Base-by-base conservation (phyloP, 345 rosid species). In the Bretschneidera sinensis region DNA sequence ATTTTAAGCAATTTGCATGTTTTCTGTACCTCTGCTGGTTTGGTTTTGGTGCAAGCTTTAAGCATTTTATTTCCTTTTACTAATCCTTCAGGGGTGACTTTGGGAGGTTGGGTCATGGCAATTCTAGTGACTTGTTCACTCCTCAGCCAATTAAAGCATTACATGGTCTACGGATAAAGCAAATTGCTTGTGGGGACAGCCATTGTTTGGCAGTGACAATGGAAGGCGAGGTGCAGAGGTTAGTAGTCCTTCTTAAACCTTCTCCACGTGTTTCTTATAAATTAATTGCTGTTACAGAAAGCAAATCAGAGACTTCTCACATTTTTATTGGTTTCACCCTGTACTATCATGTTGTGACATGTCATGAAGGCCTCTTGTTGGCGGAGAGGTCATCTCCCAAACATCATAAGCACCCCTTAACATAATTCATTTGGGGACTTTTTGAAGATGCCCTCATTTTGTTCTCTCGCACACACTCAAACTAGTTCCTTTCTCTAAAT, bases 181-280 rank as follows among this genome's bases (percentile, higher is more conserved):
- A 90, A 80, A 94, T 94, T 74, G 96, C 99, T 67, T 90, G 99
- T 68, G 99, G 99, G 52, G 97, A 94, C 68, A 86, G 99, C 80
- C 99, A 94, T 65, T 94, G 99, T 69, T 75, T 90, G 75, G 97
- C 99, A 43, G 96, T 90, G 56, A 94, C 97, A 2, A 71, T 78
- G 81, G 96, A 83, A 28, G 99, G 99, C 51, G 84, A 81, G 72
- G 97, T 94, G 45, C 99, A 76, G 63, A 94, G 96, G 97, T 90
- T 79, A 59, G 64, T 64, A 18, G 24, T 54, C 5, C 54, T 22
- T 21, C 11, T 23, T 17, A 28, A 60, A 31, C 20, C 33, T 55
- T 10, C 54, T 8, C 39, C 10, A 17, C 24, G 31, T 43, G 34
- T 24, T 62, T 17, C 14, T 7, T 13, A 39, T 5, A 39, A 11